phyloP scores from a whole-genome alignment of 2,329 filamentous ascomycete species.

The Corniculantispora saksenae region DNA sequence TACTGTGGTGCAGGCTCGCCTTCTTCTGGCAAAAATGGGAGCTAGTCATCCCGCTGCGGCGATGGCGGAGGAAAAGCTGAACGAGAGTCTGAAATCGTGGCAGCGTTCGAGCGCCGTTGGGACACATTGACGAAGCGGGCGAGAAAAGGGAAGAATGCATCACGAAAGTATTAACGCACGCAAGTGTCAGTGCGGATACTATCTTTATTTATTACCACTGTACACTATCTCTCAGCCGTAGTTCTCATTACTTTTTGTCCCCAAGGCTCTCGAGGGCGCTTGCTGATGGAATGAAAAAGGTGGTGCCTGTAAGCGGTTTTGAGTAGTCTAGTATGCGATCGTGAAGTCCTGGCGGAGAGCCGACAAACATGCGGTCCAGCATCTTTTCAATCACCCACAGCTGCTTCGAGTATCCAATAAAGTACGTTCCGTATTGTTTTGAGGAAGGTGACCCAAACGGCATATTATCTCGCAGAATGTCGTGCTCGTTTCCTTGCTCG shows the following conservation, averaged over 20 bases:
- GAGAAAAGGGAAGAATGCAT: too few relatives aligned
- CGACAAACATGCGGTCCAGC: conserved; percentile 59
- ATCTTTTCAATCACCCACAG: conserved; percentile 61
- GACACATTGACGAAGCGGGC: neutral
- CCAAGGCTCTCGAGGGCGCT: neutral
- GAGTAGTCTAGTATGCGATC: conserved; percentile 59
- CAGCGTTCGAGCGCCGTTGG: neutral
- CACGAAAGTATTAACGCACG: too few relatives aligned
- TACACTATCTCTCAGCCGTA: neutral
- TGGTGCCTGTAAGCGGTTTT: conserved; percentile 50
- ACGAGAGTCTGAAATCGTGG: neutral
- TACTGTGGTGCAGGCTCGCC: conserved; percentile 11
- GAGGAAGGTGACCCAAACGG: conserved; percentile 56
- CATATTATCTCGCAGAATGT: conserved; percentile 61
- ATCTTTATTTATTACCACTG: neutral
- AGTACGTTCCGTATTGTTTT: conserved; percentile 58
- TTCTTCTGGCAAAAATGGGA: conserved; percentile 17
- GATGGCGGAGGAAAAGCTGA: neutral
- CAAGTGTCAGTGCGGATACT: neutral
- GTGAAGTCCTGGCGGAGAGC: conserved; percentile 53
- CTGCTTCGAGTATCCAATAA: conserved; percentile 54
- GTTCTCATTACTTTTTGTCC: neutral
- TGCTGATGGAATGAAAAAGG: conserved; percentile 44
- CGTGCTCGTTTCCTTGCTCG: conserved; percentile 50
- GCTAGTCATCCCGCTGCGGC: conserved; percentile 3